Base-by-base conservation (phyloP, 345 rosid genomes). In the Euphorbia peplus region DNA sequence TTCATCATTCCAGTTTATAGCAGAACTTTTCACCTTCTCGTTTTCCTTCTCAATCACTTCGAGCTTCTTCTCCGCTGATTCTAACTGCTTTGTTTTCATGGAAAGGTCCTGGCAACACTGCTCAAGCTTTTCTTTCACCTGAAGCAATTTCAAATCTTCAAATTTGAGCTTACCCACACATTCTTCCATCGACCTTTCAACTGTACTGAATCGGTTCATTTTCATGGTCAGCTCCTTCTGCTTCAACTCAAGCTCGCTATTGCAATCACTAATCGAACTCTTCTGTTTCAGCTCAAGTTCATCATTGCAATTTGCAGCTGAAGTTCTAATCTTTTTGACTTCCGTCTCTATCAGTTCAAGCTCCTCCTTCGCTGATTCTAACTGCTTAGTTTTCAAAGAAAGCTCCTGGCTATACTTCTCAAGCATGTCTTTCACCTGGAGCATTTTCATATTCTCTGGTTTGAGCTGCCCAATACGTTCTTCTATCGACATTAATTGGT, bases 371-470 rank as follows among this genome's bases (percentile, higher is more conserved):
- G 16, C 52, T 18, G 41, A 25, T 52, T 63, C 41, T 66, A 44
- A 50, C 8, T 8, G 54, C 54, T 39, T 39, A 39, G 44, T 39
- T 39, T 39, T 39, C 10, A 39, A 4, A 39, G 44, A 39, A 39
- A 39, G 44, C 6, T 39, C 44, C 44, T 39, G 44, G 44, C 44
- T 39, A 39, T 10, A 39, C 44, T 10, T 39, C 6, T 39, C 44
- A 39, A 39, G 4, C 44, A 4, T 4, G 16, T 24, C 14, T 39
- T 46, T 30, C 28, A 14, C 71, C 24, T 10, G 69, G 68, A 52
- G 63, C 63, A 82, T 56, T 37, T 78, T 54, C 32, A 56, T 35
- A 71, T 66, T 64, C 64, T 67, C 22, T 25, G 46, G 41, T 3
- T 29, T 22, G 32, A 70, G 66, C 59, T 70, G 42, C 44, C 29